Evolutionary conservation across 139 green algal species (phyloP), one percentile per base, ranked within the genome.

Genomic region (Picocystis salinarum): DNA sequence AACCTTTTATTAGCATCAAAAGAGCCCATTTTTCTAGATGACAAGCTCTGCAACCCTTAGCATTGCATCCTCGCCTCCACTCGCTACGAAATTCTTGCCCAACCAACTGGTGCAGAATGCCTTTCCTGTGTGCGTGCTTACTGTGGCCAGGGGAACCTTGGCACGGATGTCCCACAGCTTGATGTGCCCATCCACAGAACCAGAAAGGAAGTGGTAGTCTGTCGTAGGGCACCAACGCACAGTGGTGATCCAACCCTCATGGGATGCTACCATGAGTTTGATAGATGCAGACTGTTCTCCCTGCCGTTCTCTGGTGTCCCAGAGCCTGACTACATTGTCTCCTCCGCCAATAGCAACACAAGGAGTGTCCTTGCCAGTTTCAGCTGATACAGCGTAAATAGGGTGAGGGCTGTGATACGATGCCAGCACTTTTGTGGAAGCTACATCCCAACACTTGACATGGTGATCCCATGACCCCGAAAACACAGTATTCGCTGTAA

Each of bases 381-480:
- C n/a, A n/a, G n/a, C n/a, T n/a, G n/a, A n/a, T n/a, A n/a, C n/a
- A n/a, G n/a, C n/a, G n/a, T n/a, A n/a, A n/a, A n/a, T n/a, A n/a
- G n/a, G n/a, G n/a, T n/a, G n/a, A n/a, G n/a, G n/a, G n/a, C n/a
- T n/a, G n/a, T n/a, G n/a, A n/a, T n/a, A n/a, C n/a, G n/a, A n/a
- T n/a, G n/a, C n/a, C n/a, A n/a, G n/a, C n/a, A n/a, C n/a, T n/a
- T n/a, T n/a, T n/a, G n/a, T n/a, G n/a, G n/a, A n/a, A n/a, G n/a
- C n/a, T n/a, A n/a, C n/a, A n/a, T n/a, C n/a, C n/a, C n/a, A n/a
- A n/a, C n/a, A n/a, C n/a, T n/a, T n/a, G n/a, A 87, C 61, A 25
- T 56, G 68, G 48, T 86, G 75, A 53, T 93, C 81, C 75, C 74
- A 92, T 2, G 68, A 79, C 4, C 60, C 64, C 23, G 61, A 80